Conservation (phyloP, 139 green algal genomes). For the Micractinium sp. region DNA sequence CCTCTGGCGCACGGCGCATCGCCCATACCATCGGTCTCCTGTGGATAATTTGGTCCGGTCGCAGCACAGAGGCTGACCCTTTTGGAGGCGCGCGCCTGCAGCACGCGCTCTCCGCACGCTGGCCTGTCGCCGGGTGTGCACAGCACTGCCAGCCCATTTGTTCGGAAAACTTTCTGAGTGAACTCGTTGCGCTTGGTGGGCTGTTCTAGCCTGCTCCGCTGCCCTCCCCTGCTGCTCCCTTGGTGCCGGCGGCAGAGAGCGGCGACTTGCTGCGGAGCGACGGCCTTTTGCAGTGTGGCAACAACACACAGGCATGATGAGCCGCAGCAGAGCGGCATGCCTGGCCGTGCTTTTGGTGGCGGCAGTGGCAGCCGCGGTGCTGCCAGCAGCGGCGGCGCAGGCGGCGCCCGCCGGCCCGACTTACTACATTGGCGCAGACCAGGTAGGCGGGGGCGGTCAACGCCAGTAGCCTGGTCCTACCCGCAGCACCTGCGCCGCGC, state of each 20-base stretch:
- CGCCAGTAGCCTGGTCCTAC: neutral
- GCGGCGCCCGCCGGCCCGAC: constrained; percentile 4
- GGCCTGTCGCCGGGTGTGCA: too few species aligned
- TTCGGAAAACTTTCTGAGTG: too few species aligned
- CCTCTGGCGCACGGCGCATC: neutral
- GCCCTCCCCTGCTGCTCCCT: neutral
- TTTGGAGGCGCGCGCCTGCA: too few species aligned
- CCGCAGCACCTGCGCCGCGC: too few species aligned
- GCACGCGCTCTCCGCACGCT: too few species aligned
- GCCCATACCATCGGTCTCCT: neutral
- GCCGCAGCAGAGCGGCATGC: neutral
- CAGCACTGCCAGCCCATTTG: too few species aligned
- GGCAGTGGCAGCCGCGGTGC: neutral
- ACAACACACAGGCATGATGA: neutral
- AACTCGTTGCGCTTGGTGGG: neutral
- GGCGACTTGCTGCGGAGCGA: neutral
- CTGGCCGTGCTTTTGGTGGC: neutral
- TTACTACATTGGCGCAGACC: constrained; percentile 21
- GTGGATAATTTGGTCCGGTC: neutral
- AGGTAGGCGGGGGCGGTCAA: neutral
- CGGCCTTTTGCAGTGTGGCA: neutral
- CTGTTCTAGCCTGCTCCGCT: too few species aligned
- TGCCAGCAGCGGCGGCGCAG: neutral
- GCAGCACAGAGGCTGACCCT: neutral
- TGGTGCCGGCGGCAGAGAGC: neutral